Evolutionary conservation across 176 grass and related monocot genomes (phyloP).

Genomic region (Paspalum notatum): DNA sequence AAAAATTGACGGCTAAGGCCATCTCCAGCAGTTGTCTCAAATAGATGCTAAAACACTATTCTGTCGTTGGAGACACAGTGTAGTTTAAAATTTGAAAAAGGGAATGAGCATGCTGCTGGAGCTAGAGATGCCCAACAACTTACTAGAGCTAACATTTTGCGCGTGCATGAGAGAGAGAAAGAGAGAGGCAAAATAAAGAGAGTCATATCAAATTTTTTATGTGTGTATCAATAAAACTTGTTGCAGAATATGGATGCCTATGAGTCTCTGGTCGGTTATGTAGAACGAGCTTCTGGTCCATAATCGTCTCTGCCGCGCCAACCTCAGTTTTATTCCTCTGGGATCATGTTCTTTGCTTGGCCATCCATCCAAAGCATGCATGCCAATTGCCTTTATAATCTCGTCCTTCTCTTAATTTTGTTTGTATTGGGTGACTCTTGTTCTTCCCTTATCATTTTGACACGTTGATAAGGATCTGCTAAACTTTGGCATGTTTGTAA

Average conservation of each 20-base stretch:
- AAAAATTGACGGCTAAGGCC: too few species aligned
- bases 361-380: neutral
- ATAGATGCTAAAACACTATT: too few species aligned
- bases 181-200: too few species aligned
- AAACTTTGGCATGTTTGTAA: neutral
- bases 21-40: too few species aligned
- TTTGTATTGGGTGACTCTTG: neutral
- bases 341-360: neutral
- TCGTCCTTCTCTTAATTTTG: neutral
- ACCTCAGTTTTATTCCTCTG: neutral
- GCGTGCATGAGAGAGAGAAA: too few species aligned
- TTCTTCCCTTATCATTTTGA: neutral
- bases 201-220: too few species aligned
- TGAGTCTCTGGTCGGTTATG: too few species aligned
- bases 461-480: neutral
- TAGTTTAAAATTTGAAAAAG: too few species aligned
- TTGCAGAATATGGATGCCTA: neutral
- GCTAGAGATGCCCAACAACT: too few species aligned
- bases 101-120: too few species aligned
- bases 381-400: neutral
- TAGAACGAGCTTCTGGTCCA: neutral
- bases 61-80: too few species aligned
- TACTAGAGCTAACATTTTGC: too few species aligned
- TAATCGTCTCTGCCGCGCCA: neutral
- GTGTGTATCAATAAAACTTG: neutral